Base-by-base conservation (phyloP, 2,329 filamentous ascomycete species). In the Phyllosticta ampelicida region DNA sequence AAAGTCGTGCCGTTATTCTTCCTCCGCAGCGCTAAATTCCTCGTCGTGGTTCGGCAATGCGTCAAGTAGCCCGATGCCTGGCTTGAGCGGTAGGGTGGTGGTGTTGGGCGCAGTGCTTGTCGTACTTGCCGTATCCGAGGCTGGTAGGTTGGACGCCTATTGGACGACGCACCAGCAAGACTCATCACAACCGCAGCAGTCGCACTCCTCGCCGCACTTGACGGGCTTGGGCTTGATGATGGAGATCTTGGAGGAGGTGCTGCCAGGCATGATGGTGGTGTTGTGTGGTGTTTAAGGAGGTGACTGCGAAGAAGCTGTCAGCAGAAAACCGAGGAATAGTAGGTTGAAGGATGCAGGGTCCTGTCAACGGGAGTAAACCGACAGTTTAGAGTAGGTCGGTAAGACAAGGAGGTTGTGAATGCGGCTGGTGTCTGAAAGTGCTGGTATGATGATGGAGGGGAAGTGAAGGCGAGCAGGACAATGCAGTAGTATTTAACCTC, bases 111-210 rank as follows among this genome's bases (percentile, higher is more conserved):
- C 4, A 26, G 3, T 26, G 23, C 23, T 26, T 26, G 23, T 26
- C 23, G 23, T 8, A 26, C 8, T 26, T 26, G 23, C 23, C 23
- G 23, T 8, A 26, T 26, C 23, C 23, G 23, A 26, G 23, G 8
- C 23, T 26, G 23, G 30, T 36, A 36, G 30, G 30, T n/a, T n/a
- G 3, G 16, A 4, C 16, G 36, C 16, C 13, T 44, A 44, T 44
- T 44, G 36, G 61, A 70, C 68, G 23, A 66, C 63, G 57, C 69
- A 71, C 64, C 63, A 68, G 63, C 70, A 72, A 19, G 68, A 70
- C 60, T 72, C 70, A 16, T 68, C 68, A 61, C 68, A 71, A 54
- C 70, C 70, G 61, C 70, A 72, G 68, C 70, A 72, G 19, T 70
- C 70, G 63, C 70, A 72, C 26, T 59, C 60, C 53, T 73, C 70